Evolutionary conservation across 495 filamentous ascomycete species (phyloP), one percentile per base, ranked within the genome.

Genomic region (Pyronema omphalodes): DNA sequence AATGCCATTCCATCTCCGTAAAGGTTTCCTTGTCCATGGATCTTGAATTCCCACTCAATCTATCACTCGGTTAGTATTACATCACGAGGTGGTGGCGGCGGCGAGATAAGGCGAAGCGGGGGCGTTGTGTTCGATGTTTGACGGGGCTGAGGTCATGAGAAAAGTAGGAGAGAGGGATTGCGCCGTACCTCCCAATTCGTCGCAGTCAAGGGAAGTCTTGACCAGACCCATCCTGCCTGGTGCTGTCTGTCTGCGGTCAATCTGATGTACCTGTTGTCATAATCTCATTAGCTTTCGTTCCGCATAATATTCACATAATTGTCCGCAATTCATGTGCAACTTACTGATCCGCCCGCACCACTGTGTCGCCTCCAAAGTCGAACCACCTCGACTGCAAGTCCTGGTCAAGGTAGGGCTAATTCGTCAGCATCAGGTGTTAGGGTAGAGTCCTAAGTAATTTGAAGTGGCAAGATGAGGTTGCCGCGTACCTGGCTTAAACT

Each of bases 351-450:
- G 88, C 84, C 46, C 93, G 82, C 64, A 96, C 74, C 59, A 99
- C 78, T 5, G 91, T 93, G 67, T 94, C 86, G 62, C 88, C 91
- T 64, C 93, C 93, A 77, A 93, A 99, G 72, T 99, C 93, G 68
- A 85, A 99, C 87, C 91, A 99, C 70, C 93, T 83, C 72, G 84
- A 94, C 75, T 94, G 86, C 80, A 96, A 88, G 68, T 99, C 93
- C 55, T 86, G 87, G 70, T 96, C 91, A 47, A 99, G 76, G 69
- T 95, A 99, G 47, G 93, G 93, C 84, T 95, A 65, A 70, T 37
- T 55, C 64, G 37, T n/a, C 39, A 19, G 33, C 23, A 55, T 55
- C 52, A 58, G 49, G 37, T 57, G 50, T 54, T 57, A 3, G 14
- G 11, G 45, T 40, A 44, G 19, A 23, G 29, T 41, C 44, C 14